Evolutionary conservation across 441 rosid genomes (phyloP), one percentile per base, ranked within the genome.

Genomic region (Eutrema salsugineum): DNA sequence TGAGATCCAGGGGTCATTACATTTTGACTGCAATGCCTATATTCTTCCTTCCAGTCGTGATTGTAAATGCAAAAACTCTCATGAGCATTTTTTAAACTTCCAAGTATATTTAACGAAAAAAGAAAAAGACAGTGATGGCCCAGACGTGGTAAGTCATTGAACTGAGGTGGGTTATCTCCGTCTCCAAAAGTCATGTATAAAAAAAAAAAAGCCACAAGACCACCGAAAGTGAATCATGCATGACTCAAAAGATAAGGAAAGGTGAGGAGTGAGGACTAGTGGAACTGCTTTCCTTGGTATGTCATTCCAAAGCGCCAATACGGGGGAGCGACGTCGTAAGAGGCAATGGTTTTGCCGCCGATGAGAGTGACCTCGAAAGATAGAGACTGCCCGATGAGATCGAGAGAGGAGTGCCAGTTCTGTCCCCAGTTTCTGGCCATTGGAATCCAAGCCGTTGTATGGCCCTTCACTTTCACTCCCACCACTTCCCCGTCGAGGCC

Each of bases 361-460:
- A 81, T 86, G 49, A 87, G 86, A 46, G 87, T 86, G 19, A 90
- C 96, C 81, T 92, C 98, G 46, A 92, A 90, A 54, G 98, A 88
- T 17, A 92, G 80, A 70, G 93, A 93, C 76, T 92, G 96, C 54
- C 93, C 96, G 22, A 44, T 78, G 50, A 92, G 90, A 67, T 88
- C 81, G 68, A 82, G 83, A 58, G 83, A 85, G 80, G 84, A 78
- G 63, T 90, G 98, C 98, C 96, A 90, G 76, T 77, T 86, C 76
- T 92, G 96, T 55, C 97, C 96, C 97, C 97, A 90, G 74, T 92
- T 90, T 77, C 96, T 90, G 46, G 94, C 96, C 97, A 90, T 80
- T 12, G 89, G 90, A 72, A 92, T 85, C 97, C 96, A 92, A 65
- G 96, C 97, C 43, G 98, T 93, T 82, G 36, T 87, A 50, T 92